Evolutionary conservation across 2,329 filamentous ascomycete species (phyloP).

Genomic region (Penicillium sp.): DNA sequence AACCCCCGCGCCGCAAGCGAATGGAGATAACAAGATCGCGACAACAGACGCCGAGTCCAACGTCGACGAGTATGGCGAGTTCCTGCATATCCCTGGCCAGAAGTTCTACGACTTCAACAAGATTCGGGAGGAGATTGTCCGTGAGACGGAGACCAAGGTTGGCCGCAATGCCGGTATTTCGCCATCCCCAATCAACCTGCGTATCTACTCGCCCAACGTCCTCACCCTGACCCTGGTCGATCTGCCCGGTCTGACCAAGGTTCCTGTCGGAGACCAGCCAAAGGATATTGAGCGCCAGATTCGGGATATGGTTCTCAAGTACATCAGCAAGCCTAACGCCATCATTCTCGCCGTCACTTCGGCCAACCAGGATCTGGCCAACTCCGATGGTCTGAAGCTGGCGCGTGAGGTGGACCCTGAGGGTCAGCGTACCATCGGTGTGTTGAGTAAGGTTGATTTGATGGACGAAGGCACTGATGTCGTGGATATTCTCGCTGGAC

Average conservation of each 20-base stretch:
- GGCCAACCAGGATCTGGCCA: constrained; percentile 96
- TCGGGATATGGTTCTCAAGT: constrained; percentile 96
- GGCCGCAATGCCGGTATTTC: constrained; percentile 96
- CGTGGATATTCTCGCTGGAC: constrained; percentile 95
- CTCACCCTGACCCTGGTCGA: constrained; percentile 95
- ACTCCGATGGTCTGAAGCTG: constrained; percentile 95
- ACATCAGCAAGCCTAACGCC: constrained; percentile 97
- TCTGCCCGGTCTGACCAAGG: constrained; percentile 93
- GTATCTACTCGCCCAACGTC: constrained; percentile 98
- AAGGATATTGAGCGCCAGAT: constrained; percentile 97
- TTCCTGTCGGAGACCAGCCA: constrained; percentile 93
- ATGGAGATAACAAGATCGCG: constrained; percentile 69
- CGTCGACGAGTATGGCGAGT: constrained; percentile 96
- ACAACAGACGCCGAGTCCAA: constrained; percentile 86
- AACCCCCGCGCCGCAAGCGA: constrained; percentile 62
- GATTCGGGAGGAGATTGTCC: constrained; percentile 95
- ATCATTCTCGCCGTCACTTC: constrained; percentile 96
- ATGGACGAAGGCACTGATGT: constrained; percentile 99
- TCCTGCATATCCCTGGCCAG: constrained; percentile 93
- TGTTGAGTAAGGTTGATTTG: constrained; percentile 96
- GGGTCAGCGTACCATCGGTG: constrained; percentile 96
- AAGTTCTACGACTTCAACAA: constrained; percentile 99
- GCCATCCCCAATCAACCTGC: constrained; percentile 92
- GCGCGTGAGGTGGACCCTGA: constrained; percentile 96
- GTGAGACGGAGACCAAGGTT: constrained; percentile 95